phyloP scores from a whole-genome alignment of 495 filamentous ascomycete genomes.

The Thozetella sp. region DNA sequence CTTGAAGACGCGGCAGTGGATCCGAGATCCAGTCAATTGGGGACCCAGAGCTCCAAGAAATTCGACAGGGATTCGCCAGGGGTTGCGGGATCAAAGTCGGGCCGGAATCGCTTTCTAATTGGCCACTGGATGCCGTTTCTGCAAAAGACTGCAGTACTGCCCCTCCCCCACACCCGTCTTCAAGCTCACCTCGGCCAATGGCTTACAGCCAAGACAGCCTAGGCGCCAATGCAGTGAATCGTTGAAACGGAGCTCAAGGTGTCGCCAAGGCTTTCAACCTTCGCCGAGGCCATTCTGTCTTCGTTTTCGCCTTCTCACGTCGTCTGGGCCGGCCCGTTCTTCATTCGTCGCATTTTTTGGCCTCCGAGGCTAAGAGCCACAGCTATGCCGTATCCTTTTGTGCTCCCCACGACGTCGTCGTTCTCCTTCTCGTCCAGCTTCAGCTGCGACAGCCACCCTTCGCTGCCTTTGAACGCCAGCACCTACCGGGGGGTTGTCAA shows the following conservation, averaged over 20 bases:
- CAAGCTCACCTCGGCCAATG: not conserved
- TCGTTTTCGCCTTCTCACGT: too few species aligned
- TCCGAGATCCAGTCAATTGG: not conserved
- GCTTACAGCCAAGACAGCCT: not conserved
- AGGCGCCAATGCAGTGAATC: not conserved
- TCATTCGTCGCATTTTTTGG: too few species aligned
- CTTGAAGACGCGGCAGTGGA: conserved; percentile 1
- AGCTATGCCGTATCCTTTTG: conserved; percentile 86
- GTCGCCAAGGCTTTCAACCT: not conserved
- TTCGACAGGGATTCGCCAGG: not conserved
- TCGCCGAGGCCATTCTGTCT: too few species aligned
- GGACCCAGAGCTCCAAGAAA: not conserved
- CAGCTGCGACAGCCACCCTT: conserved; percentile 74
- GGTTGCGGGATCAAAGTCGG: not conserved
- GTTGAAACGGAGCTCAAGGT: not conserved
- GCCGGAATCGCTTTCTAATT: not conserved
- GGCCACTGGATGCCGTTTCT: not conserved
- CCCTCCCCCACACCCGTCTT: not conserved
- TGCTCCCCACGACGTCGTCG: conserved; percentile 80
- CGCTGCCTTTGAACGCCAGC: conserved; percentile 74
- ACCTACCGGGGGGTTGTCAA: conserved; percentile 78
- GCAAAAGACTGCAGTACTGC: not conserved
- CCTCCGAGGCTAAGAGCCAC: conserved; percentile 21
- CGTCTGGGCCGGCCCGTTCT: too few species aligned
- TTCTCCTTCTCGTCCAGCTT: conserved; percentile 77